These are phyloP conservation scores for Lachnellula willkommii DNA, from an alignment of 2,329 filamentous ascomycete genomes.

Conservation along the genomic window DNA sequence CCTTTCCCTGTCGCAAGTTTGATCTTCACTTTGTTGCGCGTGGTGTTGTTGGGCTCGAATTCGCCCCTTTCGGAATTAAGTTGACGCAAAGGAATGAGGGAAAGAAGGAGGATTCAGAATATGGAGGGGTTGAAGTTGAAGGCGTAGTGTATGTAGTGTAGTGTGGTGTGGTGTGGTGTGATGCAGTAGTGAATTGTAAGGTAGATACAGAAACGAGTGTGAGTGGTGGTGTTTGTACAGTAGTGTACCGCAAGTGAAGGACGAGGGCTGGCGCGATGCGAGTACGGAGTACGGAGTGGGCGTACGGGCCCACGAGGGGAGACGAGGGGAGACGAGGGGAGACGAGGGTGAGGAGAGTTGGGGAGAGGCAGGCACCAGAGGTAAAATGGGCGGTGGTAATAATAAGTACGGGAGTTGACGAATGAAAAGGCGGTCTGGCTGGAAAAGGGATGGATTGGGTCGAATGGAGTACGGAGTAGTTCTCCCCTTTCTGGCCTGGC, in stretches of 20 bases:
- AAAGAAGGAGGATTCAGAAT: not conserved
- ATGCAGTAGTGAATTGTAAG: too few species aligned
- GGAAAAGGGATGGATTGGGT: too few species aligned
- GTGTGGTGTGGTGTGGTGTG: not conserved
- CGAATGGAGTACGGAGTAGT: too few species aligned
- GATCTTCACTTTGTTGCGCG: not conserved
- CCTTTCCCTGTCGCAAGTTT: not conserved
- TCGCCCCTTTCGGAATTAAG: not conserved
- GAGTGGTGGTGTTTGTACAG: not conserved
- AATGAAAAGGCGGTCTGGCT: too few species aligned
- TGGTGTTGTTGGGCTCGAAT: constrained; percentile 54
- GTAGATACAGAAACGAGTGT: not conserved
- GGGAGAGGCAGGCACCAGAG: too few species aligned
- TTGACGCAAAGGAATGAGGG: not conserved
- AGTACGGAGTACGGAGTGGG: too few species aligned
- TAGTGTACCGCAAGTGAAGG: not conserved
- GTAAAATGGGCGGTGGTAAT: too few species aligned
- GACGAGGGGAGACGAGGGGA: too few species aligned
- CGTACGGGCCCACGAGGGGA: too few species aligned
- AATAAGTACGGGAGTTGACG: too few species aligned
- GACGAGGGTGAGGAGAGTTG: too few species aligned
- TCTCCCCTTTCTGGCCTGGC: too few species aligned
- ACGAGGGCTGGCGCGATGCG: not conserved
- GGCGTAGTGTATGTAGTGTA: not conserved
- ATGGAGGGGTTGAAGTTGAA: constrained; percentile 5